phyloP scores from a whole-genome alignment of 768 basidiomycete species.

The Hygrophoropsis aurantiaca region DNA sequence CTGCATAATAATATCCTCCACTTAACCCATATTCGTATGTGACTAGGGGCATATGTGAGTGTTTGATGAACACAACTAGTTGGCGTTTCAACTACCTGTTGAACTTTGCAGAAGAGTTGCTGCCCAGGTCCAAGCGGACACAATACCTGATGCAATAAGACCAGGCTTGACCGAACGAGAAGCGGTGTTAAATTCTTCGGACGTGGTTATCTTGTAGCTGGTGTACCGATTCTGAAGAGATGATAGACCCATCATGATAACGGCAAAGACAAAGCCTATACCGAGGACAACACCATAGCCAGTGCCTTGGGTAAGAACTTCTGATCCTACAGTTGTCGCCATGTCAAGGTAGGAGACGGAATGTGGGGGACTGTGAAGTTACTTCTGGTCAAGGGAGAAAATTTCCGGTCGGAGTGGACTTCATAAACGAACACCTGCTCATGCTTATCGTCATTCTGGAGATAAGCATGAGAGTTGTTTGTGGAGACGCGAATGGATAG shows the following conservation, averaged over 20 bases:
- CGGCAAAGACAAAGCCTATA: constrained; percentile 26
- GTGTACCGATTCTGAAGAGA: constrained; percentile 26
- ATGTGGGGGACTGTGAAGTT: neutral
- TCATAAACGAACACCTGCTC: neutral
- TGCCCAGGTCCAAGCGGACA: constrained; percentile 32
- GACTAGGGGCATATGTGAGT: constrained; percentile 27
- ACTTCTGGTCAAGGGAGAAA: neutral
- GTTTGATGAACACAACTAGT: constrained; percentile 17
- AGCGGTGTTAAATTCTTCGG: constrained; percentile 30
- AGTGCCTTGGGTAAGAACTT: constrained; percentile 22
- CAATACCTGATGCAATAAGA: constrained; percentile 17
- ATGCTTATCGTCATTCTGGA: neutral
- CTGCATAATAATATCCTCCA: constrained; percentile 27
- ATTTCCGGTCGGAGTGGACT: neutral
- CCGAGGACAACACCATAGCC: constrained; percentile 31
- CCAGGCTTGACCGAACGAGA: constrained; percentile 19
- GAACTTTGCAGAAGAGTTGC: constrained; percentile 25
- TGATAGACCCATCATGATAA: constrained; percentile 28
- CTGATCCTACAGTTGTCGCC: constrained; percentile 10
- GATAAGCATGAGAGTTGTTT: constrained; percentile 14
- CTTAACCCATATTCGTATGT: constrained; percentile 27
- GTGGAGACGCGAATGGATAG: neutral
- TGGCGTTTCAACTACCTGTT: constrained; percentile 16
- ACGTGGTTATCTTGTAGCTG: constrained; percentile 20
- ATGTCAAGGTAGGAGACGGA: constrained; percentile 3